Percentiles rank a stretch among this genome's conserved stretches.
phyloP scores from a whole-genome alignment of 495 filamentous ascomycete species.

The Parathielavia appendiculata region DNA sequence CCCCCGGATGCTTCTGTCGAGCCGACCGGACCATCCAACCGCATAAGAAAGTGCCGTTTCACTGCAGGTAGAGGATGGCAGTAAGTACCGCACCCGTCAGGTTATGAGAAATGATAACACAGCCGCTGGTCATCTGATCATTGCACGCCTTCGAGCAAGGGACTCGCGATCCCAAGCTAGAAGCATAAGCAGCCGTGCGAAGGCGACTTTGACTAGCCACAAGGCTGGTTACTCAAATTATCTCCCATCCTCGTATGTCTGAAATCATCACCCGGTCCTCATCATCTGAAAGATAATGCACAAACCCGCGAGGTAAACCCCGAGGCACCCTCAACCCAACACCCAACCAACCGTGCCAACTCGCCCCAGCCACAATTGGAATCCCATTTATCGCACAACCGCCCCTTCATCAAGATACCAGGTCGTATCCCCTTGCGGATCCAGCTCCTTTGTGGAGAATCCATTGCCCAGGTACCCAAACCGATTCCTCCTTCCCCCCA shows the following conservation, averaged over 20 bases:
- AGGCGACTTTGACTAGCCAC: too few species aligned
- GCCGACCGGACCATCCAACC: too few species aligned
- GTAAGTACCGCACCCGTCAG: too few species aligned
- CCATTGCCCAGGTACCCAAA: conserved; percentile 40
- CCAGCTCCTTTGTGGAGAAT: conserved; percentile 41
- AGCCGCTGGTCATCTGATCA: too few species aligned
- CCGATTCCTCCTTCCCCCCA: conserved; percentile 42
- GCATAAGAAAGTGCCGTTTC: too few species aligned
- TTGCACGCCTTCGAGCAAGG: too few species aligned
- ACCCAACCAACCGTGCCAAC: neutral
- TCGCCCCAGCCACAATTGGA: neutral
- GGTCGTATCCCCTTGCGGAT: conserved; percentile 32
- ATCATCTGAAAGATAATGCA: neutral
- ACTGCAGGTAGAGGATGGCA: too few species aligned
- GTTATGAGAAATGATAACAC: neutral
- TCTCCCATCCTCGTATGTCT: too few species aligned
- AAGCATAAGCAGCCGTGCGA: too few species aligned
- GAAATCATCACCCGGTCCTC: neutral
- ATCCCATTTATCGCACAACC: neutral
- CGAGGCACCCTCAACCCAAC: neutral
- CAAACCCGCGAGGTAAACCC: neutral
- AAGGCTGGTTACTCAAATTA: too few species aligned
- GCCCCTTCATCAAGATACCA: conserved; percentile 40
- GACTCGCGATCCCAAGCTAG: too few species aligned
- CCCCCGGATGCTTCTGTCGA: too few species aligned